phyloP scores from a whole-genome alignment of 306 rosid genomes.

The Carpinus viminea region DNA sequence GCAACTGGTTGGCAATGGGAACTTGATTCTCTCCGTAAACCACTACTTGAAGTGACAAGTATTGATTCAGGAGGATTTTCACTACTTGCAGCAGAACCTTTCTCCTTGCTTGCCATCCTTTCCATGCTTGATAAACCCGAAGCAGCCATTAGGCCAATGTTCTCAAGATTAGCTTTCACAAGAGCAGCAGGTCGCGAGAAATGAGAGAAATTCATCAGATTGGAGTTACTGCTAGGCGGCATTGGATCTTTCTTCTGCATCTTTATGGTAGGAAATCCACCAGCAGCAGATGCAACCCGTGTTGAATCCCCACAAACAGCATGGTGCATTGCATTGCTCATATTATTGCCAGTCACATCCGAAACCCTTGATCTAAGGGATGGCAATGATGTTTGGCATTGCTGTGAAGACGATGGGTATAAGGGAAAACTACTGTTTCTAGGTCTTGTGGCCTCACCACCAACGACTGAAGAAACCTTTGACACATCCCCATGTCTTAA shows the following conservation, averaged over 20 bases:
- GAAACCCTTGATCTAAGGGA: conserved; percentile 49
- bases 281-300: conserved; percentile 46
- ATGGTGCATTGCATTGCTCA: conserved; percentile 38
- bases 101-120: conserved; percentile 40
- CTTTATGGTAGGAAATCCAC: conserved; percentile 47
- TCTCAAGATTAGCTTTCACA: conserved; percentile 54
- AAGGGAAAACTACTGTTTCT: conserved; percentile 43
- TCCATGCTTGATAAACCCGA: conserved; percentile 40
- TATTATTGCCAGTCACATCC: conserved; percentile 41
- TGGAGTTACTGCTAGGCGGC: conserved; percentile 44
- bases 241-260: conserved; percentile 55
- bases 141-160: conserved; percentile 41
- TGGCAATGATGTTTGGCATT: conserved; percentile 52
- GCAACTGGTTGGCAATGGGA: conserved; percentile 42
- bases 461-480: conserved; percentile 49
- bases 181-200: conserved; percentile 71
- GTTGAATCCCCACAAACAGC: conserved; percentile 38
- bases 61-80: conserved; percentile 44
- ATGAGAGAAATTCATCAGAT: conserved; percentile 70
- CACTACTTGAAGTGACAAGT: conserved; percentile 38
- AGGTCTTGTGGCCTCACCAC: conserved; percentile 42
- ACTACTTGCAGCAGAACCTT: conserved; percentile 34
- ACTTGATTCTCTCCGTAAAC: conserved; percentile 37
- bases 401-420: conserved; percentile 49
- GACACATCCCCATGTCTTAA: conserved; percentile 51